Evolutionary conservation across 768 basidiomycete species (phyloP), one percentile per base, ranked within the genome.

Genomic region (Boletus reticuloceps): DNA sequence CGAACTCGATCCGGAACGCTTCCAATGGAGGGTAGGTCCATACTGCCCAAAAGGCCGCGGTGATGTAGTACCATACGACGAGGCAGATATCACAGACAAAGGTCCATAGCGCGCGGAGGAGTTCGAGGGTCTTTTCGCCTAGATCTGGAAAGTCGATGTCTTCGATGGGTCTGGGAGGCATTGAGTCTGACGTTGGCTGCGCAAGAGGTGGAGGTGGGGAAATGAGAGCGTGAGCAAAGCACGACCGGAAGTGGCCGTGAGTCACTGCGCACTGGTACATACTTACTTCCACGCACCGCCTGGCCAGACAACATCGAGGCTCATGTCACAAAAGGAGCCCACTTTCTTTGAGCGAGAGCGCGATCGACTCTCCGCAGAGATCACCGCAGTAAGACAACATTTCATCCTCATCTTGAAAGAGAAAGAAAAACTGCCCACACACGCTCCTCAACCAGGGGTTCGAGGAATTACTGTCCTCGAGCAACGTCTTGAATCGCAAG

Each of bases 401-500:
- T 39, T 40, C 32, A n/a, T 34, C 16, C 10, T 42, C n/a, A 12
- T 49, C 37, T 3, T 22, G 13, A 14, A 10, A 36, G 25, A 25
- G 5, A 25, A 25, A 25, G 5, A 25, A 25, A 22, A 25, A 41
- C 22, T 4, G 12, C 25, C 47, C n/a, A 50, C 34, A 37, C 37
- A 39, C 1, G 3, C 12, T 16, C 9, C 17, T 53, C 39, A 27
- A 53, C 17, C 63, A 90, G 94, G 89, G 86, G 19, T 96, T 96
- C 64, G 94, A 96, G 65, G 90, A 94, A 58, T 70, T 96, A 5
- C 75, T 98, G 17, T 87, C 87, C 5, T 85, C 89, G 10, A 86
- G 88, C 55, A 98, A 98, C 64, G 82, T 82, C 27, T 74, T 94
- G 20, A 96, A 96, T 68, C 84, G 94, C 58, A 94, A 93, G 66